Conservation (phyloP, 2,329 filamentous ascomycete species). For the Epicoccum sorghinum region DNA sequence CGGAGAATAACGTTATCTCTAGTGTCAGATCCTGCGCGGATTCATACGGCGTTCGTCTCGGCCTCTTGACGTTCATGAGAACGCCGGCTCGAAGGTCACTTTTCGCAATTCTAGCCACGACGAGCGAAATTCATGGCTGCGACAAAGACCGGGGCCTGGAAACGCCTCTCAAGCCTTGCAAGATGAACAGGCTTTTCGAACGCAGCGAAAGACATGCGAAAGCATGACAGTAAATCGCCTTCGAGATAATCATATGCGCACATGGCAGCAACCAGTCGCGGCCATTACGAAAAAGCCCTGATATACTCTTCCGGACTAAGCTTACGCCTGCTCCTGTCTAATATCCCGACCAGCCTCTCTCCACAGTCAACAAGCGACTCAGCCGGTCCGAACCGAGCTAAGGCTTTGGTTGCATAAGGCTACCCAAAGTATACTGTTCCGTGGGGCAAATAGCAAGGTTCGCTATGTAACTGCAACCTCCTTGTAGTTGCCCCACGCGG, state of each 20-base stretch:
- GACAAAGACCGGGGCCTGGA: background rate
- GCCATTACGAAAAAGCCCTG: too few species aligned
- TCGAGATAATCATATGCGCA: too few species aligned
- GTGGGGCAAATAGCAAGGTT: conserved; percentile 2
- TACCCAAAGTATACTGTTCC: conserved; percentile 1
- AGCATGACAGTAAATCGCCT: too few species aligned
- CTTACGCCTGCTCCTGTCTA: background rate
- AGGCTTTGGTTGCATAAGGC: background rate
- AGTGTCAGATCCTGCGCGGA: background rate
- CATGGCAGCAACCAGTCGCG: too few species aligned
- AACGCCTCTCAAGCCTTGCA: too few species aligned
- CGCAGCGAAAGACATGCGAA: too few species aligned
- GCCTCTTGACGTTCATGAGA: background rate
- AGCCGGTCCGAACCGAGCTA: conserved; percentile 7
- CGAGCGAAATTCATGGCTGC: conserved; percentile 5
- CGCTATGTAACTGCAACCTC: background rate
- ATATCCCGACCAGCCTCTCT: background rate
- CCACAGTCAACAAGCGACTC: conserved; percentile 1
- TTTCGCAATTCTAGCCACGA: conserved; percentile 4
- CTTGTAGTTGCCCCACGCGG: conserved; percentile 1
- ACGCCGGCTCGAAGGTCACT: conserved; percentile 1
- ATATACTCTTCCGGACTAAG: background rate
- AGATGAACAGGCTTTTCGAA: too few species aligned
- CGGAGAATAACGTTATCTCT: background rate
- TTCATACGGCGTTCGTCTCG: background rate